Evolutionary conservation across 345 rosid species (phyloP), one percentile per base, ranked within the genome.

Genomic region (Euphorbia peplus): DNA sequence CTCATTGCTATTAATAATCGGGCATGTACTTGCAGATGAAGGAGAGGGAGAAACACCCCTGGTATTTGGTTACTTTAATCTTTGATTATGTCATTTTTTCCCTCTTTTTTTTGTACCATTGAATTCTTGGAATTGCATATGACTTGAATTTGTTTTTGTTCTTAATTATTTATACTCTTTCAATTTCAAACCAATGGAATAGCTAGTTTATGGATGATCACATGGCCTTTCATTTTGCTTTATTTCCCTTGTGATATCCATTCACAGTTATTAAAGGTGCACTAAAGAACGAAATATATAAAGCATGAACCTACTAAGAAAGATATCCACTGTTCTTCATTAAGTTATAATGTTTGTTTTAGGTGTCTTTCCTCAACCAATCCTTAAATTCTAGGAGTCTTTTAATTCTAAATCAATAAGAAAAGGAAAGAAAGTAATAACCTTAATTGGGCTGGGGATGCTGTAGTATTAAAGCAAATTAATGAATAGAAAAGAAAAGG

Each of bases 31-130:
- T 80, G 97, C 95, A 53, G 99, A 95, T 82, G 99, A 95, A 83
- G 96, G 97, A 70, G 97, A 95, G 73, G 97, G 99, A 70, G 99
- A 95, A 82, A 95, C 97, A 8, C 97, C 99, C 64, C 64, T 95
- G 97, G 99, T 95, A 88, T 64, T 30, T 75, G 18, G 42, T 73
- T 75, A 32, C 30, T 73, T 72, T 62, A 55, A 44, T 41, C 16
- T 24, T 61, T 48, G 48, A 25, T 60, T 51, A 46, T 55, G 54
- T 52, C 56, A 8, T 13, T 44, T 44, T 44, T 44, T 15, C 12
- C 19, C 8, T 52, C 4, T 3, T 3, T 5, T 26, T 35, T 15
- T 46, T 29, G 32, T n/a, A 51, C 30, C 52, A 19, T 70, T 59
- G n/a, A 70, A 8, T 9, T 14, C 66, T 67, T 41, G 14, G 57